Evolutionary conservation across 169 alveolate species (phyloP).

Genomic region (Theileria equi): DNA sequence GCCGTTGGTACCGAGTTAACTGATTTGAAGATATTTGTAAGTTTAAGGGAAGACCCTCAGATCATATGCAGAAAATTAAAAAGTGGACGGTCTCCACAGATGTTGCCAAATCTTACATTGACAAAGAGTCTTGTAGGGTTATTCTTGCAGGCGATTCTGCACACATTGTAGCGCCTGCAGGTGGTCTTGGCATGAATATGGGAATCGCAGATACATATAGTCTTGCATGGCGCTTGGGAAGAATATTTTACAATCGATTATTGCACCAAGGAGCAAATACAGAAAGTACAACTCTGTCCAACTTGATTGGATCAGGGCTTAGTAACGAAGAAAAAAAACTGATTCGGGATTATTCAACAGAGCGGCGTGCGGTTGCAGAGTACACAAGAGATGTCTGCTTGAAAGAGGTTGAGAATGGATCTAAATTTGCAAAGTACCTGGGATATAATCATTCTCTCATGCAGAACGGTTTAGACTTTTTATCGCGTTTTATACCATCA

Average conservation of each 20-base stretch:
- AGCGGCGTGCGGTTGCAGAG: slow-evolving; percentile 58
- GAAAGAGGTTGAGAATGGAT: slow-evolving; percentile 48
- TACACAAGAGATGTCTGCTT: slow-evolving; percentile 54
- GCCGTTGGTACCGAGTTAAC: slow-evolving; percentile 60
- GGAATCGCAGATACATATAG: slow-evolving; percentile 86
- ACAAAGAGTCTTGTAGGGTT: slow-evolving; percentile 58
- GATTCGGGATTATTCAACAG: slow-evolving; percentile 19
- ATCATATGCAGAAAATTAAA: slow-evolving; percentile 27
- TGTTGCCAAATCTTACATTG: slow-evolving; percentile 73
- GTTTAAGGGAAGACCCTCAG: background rate
- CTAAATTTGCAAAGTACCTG: slow-evolving; percentile 41
- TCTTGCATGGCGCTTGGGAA: slow-evolving; percentile 54
- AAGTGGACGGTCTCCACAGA: slow-evolving; percentile 82
- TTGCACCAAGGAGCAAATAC: background rate
- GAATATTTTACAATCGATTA: slow-evolving; percentile 13
- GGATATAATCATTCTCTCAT: slow-evolving; percentile 25
- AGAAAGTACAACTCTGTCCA: background rate
- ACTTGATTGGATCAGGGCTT: slow-evolving; percentile 10
- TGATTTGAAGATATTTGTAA: slow-evolving; percentile 66
- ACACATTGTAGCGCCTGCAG: slow-evolving; percentile 91
- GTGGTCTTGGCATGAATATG: slow-evolving; percentile 92
- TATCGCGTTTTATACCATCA: slow-evolving; percentile 16
- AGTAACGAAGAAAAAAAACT: slow-evolving; percentile 21
- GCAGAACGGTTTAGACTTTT: slow-evolving; percentile 8
- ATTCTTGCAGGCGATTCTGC: slow-evolving; percentile 91